phyloP scores from a whole-genome alignment of 192 early-diverging fungal species.

The Pilobolus umbonatus region DNA sequence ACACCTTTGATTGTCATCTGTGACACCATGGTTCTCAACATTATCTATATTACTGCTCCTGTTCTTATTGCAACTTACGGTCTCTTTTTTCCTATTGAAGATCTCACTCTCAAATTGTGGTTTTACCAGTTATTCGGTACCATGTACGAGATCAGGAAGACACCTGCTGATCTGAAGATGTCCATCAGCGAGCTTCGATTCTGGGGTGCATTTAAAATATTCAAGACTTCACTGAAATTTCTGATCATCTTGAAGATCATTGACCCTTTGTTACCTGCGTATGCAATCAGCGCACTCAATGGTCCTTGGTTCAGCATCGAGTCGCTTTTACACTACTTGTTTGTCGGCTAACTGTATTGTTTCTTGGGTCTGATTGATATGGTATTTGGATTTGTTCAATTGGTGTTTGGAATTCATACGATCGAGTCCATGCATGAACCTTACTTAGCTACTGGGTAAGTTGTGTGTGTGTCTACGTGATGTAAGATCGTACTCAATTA shows the following conservation, averaged over 20 bases:
- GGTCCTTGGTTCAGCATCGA: not conserved
- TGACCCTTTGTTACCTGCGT: not conserved
- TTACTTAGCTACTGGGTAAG: slow-evolving; percentile 1
- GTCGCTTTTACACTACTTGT: not conserved
- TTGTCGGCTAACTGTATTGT: slow-evolving; percentile 7
- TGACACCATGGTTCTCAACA: not conserved
- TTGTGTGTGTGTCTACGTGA: not conserved
- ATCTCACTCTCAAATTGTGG: not conserved
- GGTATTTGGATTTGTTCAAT: not conserved
- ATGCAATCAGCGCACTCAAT: not conserved
- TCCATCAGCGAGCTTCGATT: not conserved
- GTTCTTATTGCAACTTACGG: not conserved
- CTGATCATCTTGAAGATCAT: not conserved
- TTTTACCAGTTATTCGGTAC: not conserved
- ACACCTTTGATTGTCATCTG: not conserved
- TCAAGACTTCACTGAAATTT: not conserved
- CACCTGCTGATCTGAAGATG: not conserved
- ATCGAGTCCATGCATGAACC: slow-evolving; percentile 11
- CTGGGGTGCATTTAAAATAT: not conserved
- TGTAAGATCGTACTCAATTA: not conserved
- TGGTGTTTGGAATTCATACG: slow-evolving; percentile 1
- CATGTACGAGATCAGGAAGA: not conserved
- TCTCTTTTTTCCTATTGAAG: not conserved
- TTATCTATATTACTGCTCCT: not conserved
- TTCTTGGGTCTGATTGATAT: slow-evolving; percentile 9